Conservation (phyloP, 2,329 filamentous ascomycete genomes). For the Diplocarpon mali region DNA sequence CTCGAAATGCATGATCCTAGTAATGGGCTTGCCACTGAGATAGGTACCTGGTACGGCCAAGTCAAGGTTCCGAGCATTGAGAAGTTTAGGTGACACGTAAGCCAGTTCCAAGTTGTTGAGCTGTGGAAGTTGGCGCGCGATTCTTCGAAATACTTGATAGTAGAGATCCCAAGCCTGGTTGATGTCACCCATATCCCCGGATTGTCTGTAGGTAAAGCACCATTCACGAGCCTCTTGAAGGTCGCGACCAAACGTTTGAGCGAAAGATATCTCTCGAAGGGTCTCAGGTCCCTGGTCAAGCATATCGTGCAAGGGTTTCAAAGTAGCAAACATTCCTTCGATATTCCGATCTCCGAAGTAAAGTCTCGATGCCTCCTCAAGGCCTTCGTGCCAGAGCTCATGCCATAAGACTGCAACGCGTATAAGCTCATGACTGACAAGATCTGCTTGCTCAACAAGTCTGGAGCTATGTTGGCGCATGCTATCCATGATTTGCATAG, state of each 20-base stretch:
- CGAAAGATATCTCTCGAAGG: conserved; percentile 89
- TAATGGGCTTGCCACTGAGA: conserved; percentile 63
- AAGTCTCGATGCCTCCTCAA: conserved; percentile 90
- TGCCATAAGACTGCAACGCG: conserved; percentile 97
- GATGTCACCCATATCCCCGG: conserved; percentile 83
- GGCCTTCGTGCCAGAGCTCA: conserved; percentile 94
- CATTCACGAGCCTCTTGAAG: conserved; percentile 91
- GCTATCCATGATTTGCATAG: conserved; percentile 90
- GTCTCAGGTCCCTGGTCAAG: conserved; percentile 88
- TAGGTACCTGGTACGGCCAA: conserved; percentile 96
- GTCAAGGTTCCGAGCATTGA: conserved; percentile 75
- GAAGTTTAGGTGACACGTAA: conserved; percentile 91
- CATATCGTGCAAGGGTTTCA: conserved; percentile 84
- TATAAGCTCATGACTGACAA: conserved; percentile 93
- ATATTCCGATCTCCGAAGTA: conserved; percentile 98
- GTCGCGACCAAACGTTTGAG: conserved; percentile 92
- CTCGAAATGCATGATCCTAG: conserved; percentile 83
- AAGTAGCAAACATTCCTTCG: conserved; percentile 87
- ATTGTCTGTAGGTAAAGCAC: conserved; percentile 83
- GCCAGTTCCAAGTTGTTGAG: conserved; percentile 87
- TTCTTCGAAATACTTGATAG: conserved; percentile 95
- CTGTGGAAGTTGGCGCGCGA: conserved; percentile 84
- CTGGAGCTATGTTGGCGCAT: conserved; percentile 91
- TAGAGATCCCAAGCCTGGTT: conserved; percentile 99
- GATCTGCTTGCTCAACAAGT: conserved; percentile 88